Conservation (phyloP, 2,329 filamentous ascomycete genomes). For the Tricladium varicosporioides region DNA sequence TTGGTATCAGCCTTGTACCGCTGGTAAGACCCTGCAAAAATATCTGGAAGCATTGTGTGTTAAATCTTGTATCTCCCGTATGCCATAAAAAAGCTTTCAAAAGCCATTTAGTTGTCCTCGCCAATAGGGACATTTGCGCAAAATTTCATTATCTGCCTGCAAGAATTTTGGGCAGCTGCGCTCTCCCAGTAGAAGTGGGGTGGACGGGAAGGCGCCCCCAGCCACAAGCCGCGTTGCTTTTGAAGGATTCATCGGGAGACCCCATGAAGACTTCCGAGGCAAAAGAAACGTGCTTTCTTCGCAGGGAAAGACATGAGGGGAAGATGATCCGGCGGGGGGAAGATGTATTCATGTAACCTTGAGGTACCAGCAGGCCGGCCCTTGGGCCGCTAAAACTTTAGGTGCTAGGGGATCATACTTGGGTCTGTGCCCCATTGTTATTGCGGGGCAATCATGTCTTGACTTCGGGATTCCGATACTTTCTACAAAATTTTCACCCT, state of each 20-base stretch:
- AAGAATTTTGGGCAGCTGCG: not conserved
- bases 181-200: not conserved
- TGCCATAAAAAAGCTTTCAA: not conserved
- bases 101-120: not conserved
- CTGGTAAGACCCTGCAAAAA: constrained; percentile 3
- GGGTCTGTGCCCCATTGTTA: no score
- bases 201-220: not conserved
- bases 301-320: not conserved
- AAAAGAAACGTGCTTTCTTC: not conserved
- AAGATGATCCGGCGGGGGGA: not conserved
- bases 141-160: not conserved
- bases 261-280: not conserved
- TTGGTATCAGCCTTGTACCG: constrained; percentile 6
- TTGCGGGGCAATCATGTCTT: no score
- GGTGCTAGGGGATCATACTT: no score
- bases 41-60: constrained; percentile 2
- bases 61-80: not conserved
- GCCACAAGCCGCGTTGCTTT: not conserved
- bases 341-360: not conserved
- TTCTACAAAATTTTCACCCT: no score
- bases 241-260: not conserved
- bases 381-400: not conserved
- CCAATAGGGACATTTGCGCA: not conserved
- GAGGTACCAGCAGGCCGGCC: not conserved
- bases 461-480: no score